Conservation (phyloP, 148 eudicot species). For the Vaccinium vitisidaea region DNA sequence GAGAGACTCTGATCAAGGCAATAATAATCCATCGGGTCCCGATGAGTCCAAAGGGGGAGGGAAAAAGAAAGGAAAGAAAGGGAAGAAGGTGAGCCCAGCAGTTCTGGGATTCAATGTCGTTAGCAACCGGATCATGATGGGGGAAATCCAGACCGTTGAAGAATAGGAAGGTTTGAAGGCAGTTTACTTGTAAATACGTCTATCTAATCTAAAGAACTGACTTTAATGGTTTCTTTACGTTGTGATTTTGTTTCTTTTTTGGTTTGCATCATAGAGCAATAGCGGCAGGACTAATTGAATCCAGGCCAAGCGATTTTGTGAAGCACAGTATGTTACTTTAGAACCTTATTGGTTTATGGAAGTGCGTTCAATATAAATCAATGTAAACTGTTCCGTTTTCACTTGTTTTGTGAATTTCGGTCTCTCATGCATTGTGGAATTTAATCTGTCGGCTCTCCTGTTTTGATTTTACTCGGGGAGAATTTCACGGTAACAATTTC, state of each 20-base stretch:
- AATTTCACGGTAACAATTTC: neutral
- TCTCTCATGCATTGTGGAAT: neutral
- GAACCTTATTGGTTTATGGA: constrained; percentile 5
- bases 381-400: neutral
- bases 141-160: constrained; percentile 86
- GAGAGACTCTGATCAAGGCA: constrained; percentile 30
- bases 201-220: constrained; percentile 16
- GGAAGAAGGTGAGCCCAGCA: constrained; percentile 79
- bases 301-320: constrained; percentile 35
- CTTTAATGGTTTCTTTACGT: constrained; percentile 39
- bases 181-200: constrained; percentile 46
- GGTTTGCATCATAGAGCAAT: constrained; percentile 17
- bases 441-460: neutral
- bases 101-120: constrained; percentile 91
- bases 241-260: constrained; percentile 18
- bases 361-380: neutral
- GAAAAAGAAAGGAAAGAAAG: constrained; percentile 95
- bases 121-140: constrained; percentile 99
- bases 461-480: neutral
- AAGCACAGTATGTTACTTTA: neutral
- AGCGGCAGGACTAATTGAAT: constrained; percentile 22
- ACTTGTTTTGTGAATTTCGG: neutral
- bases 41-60: constrained; percentile 68
- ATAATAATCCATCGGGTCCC: constrained; percentile 11
- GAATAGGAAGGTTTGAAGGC: constrained; percentile 43